phyloP scores from a whole-genome alignment of 2,329 filamentous ascomycete genomes.

The Cladosporium sp. region DNA sequence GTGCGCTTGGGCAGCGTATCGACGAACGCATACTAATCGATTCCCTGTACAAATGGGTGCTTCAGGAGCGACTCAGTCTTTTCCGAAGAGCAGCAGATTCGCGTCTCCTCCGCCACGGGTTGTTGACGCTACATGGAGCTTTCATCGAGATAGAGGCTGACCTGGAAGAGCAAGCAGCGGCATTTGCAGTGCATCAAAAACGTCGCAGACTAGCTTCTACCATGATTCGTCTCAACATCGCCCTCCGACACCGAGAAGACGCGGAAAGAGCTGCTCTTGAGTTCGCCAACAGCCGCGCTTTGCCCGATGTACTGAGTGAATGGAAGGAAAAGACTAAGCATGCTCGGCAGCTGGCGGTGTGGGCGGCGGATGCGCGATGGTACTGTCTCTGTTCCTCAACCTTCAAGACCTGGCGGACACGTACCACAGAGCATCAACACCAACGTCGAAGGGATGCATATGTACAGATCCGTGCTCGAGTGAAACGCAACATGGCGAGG shows the following conservation, averaged over 20 bases:
- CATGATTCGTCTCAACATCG: conserved; percentile 25
- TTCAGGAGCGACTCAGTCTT: conserved; percentile 41
- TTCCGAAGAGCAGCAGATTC: conserved; percentile 32
- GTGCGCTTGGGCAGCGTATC: conserved; percentile 47
- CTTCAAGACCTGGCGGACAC: conserved; percentile 47
- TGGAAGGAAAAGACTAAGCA: conserved; percentile 36
- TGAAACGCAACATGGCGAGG: conserved; percentile 50
- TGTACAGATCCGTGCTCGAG: conserved; percentile 44
- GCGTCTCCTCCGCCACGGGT: conserved; percentile 17
- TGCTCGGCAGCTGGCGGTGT: conserved; percentile 43
- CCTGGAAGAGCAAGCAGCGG: conserved; percentile 12
- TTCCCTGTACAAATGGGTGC: conserved; percentile 55
- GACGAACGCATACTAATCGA: conserved; percentile 52
- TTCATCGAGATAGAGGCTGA: conserved; percentile 13
- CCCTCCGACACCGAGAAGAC: conserved; percentile 27
- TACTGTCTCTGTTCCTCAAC: conserved; percentile 48
- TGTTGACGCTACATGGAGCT: conserved; percentile 9
- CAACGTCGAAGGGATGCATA: conserved; percentile 52
- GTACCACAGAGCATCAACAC: conserved; percentile 45
- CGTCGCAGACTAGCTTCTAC: conserved; percentile 22
- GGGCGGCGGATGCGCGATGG: conserved; percentile 51
- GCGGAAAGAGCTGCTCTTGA: conserved; percentile 34
- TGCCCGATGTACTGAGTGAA: conserved; percentile 32
- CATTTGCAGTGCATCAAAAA: conserved; percentile 23
- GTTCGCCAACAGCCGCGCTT: conserved; percentile 36